Percentiles rank a stretch among this genome's conserved stretches.
phyloP scores from a whole-genome alignment of 805 yeast species.

The Suhomyces faveliae region DNA sequence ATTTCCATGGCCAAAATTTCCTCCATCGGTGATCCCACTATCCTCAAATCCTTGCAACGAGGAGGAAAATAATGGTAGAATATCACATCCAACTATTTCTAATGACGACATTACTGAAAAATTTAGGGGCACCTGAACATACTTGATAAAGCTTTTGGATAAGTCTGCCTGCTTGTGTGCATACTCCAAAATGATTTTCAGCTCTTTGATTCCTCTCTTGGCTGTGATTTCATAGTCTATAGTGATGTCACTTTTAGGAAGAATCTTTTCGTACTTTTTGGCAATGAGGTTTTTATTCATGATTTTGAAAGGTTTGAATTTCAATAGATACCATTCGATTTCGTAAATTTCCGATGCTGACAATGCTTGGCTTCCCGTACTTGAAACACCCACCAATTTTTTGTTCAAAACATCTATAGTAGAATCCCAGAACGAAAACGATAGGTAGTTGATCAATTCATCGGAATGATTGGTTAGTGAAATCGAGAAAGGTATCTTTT shows the following conservation, averaged over 20 bases:
- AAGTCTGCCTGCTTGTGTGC: constrained; percentile 30
- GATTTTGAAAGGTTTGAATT: constrained; percentile 56
- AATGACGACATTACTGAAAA: constrained; percentile 71
- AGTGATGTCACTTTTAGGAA: constrained; percentile 39
- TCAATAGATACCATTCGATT: constrained; percentile 64
- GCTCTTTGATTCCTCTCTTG: constrained; percentile 68
- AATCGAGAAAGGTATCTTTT: constrained; percentile 50
- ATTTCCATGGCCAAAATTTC: constrained; percentile 9
- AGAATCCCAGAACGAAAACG: constrained; percentile 69
- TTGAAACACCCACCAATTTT: constrained; percentile 37
- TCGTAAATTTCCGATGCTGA: constrained; percentile 70
- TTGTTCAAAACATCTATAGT: constrained; percentile 62
- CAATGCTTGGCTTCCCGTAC: constrained; percentile 28
- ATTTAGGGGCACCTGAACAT: constrained; percentile 64
- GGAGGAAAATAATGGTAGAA: constrained; percentile 53
- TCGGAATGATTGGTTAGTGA: constrained; percentile 56
- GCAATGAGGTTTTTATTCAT: constrained; percentile 44
- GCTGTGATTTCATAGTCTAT: constrained; percentile 64
- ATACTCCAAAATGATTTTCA: constrained; percentile 65
- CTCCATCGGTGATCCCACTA: background rate
- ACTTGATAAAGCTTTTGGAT: constrained; percentile 42
- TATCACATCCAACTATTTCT: constrained; percentile 73
- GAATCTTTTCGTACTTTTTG: constrained; percentile 36
- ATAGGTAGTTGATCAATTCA: constrained; percentile 54
- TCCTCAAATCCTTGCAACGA: constrained; percentile 18